Conservation (phyloP, 2,329 filamentous ascomycete species). For the Penicillium fuscoglaucum region DNA sequence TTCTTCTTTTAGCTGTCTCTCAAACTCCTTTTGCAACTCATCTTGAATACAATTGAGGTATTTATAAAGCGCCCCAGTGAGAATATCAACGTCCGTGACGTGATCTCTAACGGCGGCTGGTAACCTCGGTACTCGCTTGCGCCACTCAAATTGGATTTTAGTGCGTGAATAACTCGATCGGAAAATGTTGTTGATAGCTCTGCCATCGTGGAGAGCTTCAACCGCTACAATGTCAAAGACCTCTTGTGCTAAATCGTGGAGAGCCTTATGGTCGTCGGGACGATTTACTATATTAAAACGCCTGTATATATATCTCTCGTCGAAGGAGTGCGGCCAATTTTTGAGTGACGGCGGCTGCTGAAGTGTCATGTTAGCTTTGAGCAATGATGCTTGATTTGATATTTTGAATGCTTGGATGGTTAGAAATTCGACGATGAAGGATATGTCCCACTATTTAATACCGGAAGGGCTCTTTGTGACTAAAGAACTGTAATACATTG, state of each 20-base stretch:
- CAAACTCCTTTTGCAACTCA: not conserved
- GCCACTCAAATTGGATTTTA: not conserved
- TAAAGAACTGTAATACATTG: not conserved
- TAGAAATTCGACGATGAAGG: not conserved
- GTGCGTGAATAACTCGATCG: not conserved
- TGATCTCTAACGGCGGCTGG: not conserved
- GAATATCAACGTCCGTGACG: not conserved
- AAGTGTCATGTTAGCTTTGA: not conserved
- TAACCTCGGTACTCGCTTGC: not conserved
- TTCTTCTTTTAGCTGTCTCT: not conserved
- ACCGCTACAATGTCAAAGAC: not conserved
- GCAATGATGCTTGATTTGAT: not conserved
- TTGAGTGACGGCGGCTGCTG: not conserved
- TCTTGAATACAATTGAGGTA: not conserved
- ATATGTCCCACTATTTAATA: not conserved
- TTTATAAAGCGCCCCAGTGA: not conserved
- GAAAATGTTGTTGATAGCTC: not conserved
- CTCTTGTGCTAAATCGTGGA: not conserved
- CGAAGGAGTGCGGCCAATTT: not conserved
- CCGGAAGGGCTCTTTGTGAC: not conserved
- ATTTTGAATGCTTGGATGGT: not conserved
- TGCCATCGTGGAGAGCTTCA: not conserved
- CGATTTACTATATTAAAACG: not conserved
- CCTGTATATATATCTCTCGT: not conserved
- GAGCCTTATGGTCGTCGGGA: not conserved